A percentile compares a stretch with the other conserved stretches of the same genome.
phyloP scores from a whole-genome alignment of 257 asterid genomes.

The Solanum acaule region DNA sequence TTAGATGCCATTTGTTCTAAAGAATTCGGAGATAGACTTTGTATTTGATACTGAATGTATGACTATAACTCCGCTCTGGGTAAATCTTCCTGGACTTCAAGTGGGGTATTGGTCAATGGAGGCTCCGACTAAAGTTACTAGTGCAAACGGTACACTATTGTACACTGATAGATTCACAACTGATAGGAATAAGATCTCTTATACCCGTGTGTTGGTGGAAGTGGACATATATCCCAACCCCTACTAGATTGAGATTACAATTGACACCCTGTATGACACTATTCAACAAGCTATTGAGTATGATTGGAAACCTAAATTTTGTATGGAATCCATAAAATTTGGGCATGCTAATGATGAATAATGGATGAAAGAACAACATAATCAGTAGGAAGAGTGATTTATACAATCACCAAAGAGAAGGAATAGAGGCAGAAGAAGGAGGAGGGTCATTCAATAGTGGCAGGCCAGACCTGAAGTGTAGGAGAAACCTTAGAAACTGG shows the following conservation, averaged over 20 bases:
- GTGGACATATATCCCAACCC: background rate
- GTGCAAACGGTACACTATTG: too few relatives aligned
- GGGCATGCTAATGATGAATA: background rate
- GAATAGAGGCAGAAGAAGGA: background rate
- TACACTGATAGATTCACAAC: too few relatives aligned
- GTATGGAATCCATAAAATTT: too few relatives aligned
- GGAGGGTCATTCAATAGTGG: background rate
- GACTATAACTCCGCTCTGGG: too few relatives aligned
- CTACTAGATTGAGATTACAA: background rate
- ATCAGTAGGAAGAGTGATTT: background rate
- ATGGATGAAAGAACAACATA: background rate
- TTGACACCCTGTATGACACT: background rate
- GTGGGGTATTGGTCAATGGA: too few relatives aligned
- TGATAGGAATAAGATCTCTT: too few relatives aligned
- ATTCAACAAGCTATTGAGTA: background rate
- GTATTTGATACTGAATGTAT: too few relatives aligned
- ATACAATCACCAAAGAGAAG: background rate
- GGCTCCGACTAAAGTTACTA: too few relatives aligned
- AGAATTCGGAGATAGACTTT: too few relatives aligned
- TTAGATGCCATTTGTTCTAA: too few relatives aligned
- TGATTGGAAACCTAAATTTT: background rate
- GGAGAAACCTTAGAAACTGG: background rate
- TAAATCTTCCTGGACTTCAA: too few relatives aligned
- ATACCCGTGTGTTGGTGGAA: too few relatives aligned
- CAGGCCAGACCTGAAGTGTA: background rate